Base-by-base conservation (phyloP, 129 eudicot genomes). In the Flaveria ramosissima region DNA sequence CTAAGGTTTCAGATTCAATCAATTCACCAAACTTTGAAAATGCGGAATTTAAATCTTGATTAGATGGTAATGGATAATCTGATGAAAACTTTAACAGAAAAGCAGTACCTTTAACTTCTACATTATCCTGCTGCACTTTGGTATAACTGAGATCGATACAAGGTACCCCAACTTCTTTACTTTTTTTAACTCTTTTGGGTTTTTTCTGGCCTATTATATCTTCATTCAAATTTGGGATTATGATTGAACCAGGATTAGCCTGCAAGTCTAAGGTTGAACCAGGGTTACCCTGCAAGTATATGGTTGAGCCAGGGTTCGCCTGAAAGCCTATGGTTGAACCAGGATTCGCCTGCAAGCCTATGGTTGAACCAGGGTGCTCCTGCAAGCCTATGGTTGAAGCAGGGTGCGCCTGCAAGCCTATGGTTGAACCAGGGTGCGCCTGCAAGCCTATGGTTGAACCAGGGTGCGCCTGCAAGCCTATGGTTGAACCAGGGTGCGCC, bases 11-110 rank as follows among this genome's bases (percentile, higher is more conserved):
- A 1, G 87, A 85, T 74, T 90, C 92, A 55, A 67, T 80, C 50
- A 90, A 64, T 77, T 71, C 15, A 59, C 96, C 96, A 59, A 72
- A 87, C 26, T 80, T 73, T 12, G 84, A 79, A 75, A 90, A 90
- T n/a, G 68, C 68, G 2, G 88, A 65, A 20, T 65, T 51, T 48
- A 90, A 68, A 26, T 78, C 83, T 82, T 87, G 87, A 30, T 63
- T 80, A 2, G 90, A 63, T 24, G 96, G 96, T 63, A 85, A 45
- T 39, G 90, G 86, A 64, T 53, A 23, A 12, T 81, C 89, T 23
- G 85, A 53, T 30, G 85, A 75, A 71, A 90, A 90, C 62, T 82
- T 85, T 30, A 90, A 70, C 17, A 88, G 81, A 42, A 90, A 80
- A 32, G 84, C 85, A 4, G 85, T 81, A 66, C 96, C 95, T 3